Conservation (phyloP, 352 stramenopile genomes). For the Phytophthora idaei region DNA sequence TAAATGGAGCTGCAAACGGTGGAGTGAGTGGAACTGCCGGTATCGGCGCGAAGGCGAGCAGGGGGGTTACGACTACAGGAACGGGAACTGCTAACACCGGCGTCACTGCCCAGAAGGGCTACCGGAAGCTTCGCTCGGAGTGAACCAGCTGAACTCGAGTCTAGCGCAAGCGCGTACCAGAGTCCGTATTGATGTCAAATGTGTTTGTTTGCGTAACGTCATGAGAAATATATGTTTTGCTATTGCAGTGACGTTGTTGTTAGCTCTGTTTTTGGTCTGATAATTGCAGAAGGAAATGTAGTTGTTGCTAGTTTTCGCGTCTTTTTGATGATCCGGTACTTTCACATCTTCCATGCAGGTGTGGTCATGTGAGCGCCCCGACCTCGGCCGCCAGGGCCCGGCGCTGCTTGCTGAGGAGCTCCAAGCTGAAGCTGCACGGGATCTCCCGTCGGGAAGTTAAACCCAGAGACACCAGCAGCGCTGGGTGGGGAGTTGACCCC, state of each 20-base stretch:
- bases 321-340: too few species aligned
- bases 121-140: too few species aligned
- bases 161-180: too few species aligned
- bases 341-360: conserved; percentile 24
- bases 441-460: conserved; percentile 20
- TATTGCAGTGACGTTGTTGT: too few species aligned
- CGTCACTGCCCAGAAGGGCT: too few species aligned
- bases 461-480: background rate
- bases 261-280: too few species aligned
- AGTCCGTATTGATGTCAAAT: too few species aligned
- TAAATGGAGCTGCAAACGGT: background rate
- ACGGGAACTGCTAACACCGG: background rate
- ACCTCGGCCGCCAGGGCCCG: conserved; percentile 49
- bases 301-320: too few species aligned
- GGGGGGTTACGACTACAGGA: background rate
- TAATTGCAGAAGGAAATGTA: too few species aligned
- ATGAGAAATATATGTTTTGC: too few species aligned
- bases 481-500: conserved; percentile 71
- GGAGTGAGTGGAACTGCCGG: background rate
- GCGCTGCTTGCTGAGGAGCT: conserved; percentile 11
- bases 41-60: conserved; percentile 3
- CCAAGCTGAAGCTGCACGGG: conserved; percentile 31
- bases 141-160: too few species aligned
- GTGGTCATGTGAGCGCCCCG: conserved; percentile 31
- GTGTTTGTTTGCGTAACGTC: too few species aligned